Evolutionary conservation across 2,329 filamentous ascomycete species (phyloP).

Genomic region (Fusarium cyanostomum): DNA sequence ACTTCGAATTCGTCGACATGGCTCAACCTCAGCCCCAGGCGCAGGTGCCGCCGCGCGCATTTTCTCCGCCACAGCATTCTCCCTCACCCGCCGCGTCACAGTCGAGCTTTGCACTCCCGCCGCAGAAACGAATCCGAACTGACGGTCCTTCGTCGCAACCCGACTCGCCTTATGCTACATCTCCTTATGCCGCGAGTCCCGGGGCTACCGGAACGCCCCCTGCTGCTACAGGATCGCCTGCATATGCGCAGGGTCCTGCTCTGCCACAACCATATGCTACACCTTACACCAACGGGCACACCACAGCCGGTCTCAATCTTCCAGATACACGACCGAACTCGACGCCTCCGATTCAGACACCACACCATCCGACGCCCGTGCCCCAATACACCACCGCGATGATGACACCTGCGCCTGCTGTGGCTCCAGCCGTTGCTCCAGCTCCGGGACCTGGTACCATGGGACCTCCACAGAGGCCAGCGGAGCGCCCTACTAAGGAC

Average conservation of each 20-base stretch:
- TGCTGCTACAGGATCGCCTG: conserved; percentile 50
- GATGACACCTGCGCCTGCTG: conserved; percentile 41
- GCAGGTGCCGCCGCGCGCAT: conserved; percentile 61
- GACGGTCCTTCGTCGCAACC: conserved; percentile 74
- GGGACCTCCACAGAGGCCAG: conserved; percentile 69
- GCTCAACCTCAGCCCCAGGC: conserved; percentile 65
- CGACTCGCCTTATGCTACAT: conserved; percentile 67
- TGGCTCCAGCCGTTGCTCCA: conserved; percentile 37
- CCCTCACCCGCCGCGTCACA: conserved; percentile 69
- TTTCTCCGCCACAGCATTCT: conserved; percentile 69
- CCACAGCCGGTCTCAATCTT: conserved; percentile 48
- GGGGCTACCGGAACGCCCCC: conserved; percentile 53
- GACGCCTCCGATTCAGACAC: conserved; percentile 46
- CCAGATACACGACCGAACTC: conserved; percentile 48
- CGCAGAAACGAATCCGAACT: conserved; percentile 72
- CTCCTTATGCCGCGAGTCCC: conserved; percentile 61
- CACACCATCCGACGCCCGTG: conserved; percentile 42
- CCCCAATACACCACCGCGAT: conserved; percentile 41
- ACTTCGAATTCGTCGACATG: conserved; percentile 51
- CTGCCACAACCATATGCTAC: conserved; percentile 47
- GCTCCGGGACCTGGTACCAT: conserved; percentile 52
- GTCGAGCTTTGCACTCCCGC: conserved; percentile 66
- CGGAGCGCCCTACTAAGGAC: conserved; percentile 70
- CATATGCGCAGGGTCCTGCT: conserved; percentile 48
- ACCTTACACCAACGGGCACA: conserved; percentile 53